A percentile compares a stretch with the other conserved stretches of the same genome.
Conservation (phyloP, 345 rosid species). For the Eucalyptus pauciflora region DNA sequence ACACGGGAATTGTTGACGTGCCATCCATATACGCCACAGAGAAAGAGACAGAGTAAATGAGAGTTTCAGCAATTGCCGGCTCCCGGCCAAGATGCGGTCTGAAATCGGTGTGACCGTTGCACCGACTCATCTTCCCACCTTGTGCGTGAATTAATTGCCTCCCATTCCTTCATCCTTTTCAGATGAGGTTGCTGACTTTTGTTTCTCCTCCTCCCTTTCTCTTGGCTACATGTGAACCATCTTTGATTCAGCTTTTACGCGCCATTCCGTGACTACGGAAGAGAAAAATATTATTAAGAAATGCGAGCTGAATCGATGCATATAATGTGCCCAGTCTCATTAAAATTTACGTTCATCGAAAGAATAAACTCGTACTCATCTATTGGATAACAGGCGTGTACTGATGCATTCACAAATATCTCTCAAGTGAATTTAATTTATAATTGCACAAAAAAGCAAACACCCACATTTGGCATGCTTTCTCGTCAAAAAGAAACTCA, state of each 20-base stretch:
- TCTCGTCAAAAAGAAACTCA: neutral
- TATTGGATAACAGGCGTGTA: rapidly evolving
- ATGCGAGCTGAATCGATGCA: neutral
- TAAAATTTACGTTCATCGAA: neutral
- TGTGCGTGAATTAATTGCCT: neutral
- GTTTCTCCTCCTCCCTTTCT: neutral
- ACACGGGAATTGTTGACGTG: neutral
- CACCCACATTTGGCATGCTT: neutral
- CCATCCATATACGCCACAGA: neutral
- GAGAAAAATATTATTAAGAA: neutral
- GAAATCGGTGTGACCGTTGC: neutral
- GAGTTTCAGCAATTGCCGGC: neutral
- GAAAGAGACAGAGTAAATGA: neutral
- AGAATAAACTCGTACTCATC: neutral
- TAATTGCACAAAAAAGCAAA: neutral
- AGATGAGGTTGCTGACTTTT: neutral
- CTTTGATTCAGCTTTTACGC: neutral
- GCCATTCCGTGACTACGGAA: neutral
- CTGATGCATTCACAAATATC: neutral
- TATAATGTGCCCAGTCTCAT: neutral
- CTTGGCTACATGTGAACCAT: neutral
- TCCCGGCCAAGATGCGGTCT: neutral
- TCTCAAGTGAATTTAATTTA: neutral
- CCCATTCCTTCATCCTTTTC: neutral
- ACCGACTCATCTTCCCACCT: neutral